phyloP scores from a whole-genome alignment of 176 grass and related monocot species.

The Oryza meridionalis region DNA sequence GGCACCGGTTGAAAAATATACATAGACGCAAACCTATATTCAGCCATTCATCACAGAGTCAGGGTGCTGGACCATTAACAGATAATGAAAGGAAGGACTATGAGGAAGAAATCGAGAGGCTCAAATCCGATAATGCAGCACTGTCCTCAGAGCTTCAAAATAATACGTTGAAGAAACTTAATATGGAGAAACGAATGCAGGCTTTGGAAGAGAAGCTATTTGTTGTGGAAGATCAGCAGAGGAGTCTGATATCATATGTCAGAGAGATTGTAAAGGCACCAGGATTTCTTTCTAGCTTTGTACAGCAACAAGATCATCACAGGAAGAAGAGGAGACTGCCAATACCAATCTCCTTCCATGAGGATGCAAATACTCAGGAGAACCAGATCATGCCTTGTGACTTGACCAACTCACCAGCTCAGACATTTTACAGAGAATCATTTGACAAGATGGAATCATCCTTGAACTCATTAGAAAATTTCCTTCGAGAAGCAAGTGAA shows the following conservation, averaged over 20 bases:
- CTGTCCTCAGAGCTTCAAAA: conserved; percentile 64
- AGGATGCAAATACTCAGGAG: conserved; percentile 49
- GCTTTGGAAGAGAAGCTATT: conserved; percentile 75
- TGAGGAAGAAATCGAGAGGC: conserved; percentile 76
- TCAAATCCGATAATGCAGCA: conserved; percentile 61
- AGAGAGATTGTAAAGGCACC: conserved; percentile 62
- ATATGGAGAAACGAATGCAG: conserved; percentile 76
- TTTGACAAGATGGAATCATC: conserved; percentile 93
- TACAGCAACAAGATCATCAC: conserved; percentile 52
- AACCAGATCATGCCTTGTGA: conserved; percentile 42
- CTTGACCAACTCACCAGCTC: conserved; percentile 36
- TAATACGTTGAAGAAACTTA: conserved; percentile 64
- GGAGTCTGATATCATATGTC: conserved; percentile 58
- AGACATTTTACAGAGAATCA: conserved; percentile 57
- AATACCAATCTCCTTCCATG: conserved; percentile 45
- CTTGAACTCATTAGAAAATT: conserved; percentile 82
- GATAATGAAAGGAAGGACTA: conserved; percentile 72
- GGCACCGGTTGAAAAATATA: conserved; percentile 72
- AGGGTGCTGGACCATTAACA: conserved; percentile 50
- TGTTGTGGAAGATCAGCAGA: conserved; percentile 63
- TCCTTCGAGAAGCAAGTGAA: conserved; percentile 70
- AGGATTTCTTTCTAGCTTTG: conserved; percentile 56
- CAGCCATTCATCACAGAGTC: conserved; percentile 74
- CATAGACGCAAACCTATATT: conserved; percentile 88
- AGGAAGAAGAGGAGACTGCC: conserved; percentile 78